These are phyloP conservation scores for Auxenochlorella pyrenoidosa DNA, from an alignment of 139 green algal genomes.

Conservation along the genomic window DNA sequence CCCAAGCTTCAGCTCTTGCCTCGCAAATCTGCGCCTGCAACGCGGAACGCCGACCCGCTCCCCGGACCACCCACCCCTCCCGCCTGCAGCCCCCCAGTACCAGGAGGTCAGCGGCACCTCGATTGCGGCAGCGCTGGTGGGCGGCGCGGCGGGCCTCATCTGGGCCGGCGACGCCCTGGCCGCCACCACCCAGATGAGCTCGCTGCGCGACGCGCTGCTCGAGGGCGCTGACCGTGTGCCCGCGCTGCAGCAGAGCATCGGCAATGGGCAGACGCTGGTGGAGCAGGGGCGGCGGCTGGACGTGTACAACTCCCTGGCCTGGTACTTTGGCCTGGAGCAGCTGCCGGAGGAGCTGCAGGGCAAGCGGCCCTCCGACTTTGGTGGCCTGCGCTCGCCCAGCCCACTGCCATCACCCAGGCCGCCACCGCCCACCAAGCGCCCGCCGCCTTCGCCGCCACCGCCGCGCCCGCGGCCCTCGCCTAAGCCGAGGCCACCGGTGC, in stretches of 20 bases:
- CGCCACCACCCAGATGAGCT: background rate
- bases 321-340: background rate
- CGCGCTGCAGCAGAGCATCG: background rate
- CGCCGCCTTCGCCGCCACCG: background rate
- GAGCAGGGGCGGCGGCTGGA: constrained; percentile 3
- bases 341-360: background rate
- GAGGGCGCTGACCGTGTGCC: background rate
- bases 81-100: background rate
- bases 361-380: too few species aligned
- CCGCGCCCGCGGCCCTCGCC: background rate
- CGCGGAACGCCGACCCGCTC: background rate
- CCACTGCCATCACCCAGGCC: background rate
- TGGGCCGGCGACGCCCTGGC: background rate
- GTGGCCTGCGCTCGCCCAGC: background rate
- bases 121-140: background rate
- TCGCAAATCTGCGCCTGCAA: too few species aligned
- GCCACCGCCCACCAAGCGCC: background rate
- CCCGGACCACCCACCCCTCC: too few species aligned
- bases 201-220: background rate
- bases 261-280: background rate
- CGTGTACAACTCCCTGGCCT: constrained; percentile 12
- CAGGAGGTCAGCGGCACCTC: background rate
- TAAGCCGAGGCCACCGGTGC: background rate
- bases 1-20: too few species aligned
- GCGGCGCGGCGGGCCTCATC: constrained; percentile 13